These are phyloP conservation scores for Boletus fagicola DNA, from an alignment of 768 basidiomycete species.

Conservation along the genomic window DNA sequence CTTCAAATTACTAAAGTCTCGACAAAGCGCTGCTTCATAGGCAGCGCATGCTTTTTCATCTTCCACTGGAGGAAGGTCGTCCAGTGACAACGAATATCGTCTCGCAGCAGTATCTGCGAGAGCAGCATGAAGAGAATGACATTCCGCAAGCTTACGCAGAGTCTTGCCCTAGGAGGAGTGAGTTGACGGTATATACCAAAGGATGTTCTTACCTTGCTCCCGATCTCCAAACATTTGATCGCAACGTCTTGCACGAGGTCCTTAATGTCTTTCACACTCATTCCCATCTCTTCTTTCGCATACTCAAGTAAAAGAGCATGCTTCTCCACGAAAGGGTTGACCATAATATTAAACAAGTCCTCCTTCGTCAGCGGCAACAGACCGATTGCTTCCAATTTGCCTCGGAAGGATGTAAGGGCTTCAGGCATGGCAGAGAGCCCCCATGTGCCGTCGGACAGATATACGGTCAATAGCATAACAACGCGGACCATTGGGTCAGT, in stretches of 20 bases:
- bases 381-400: constrained; percentile 54
- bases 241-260: constrained; percentile 59
- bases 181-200: constrained; percentile 8
- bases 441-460: constrained; percentile 38
- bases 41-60: constrained; percentile 43
- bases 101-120: constrained; percentile 48
- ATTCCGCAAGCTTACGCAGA: constrained; percentile 54
- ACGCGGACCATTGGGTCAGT: constrained; percentile 58
- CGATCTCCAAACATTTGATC: constrained; percentile 55
- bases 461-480: constrained; percentile 71
- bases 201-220: constrained; percentile 42
- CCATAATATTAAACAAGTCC: constrained; percentile 61
- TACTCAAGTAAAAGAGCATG: constrained; percentile 52
- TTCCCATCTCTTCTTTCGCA: constrained; percentile 41
- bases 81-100: constrained; percentile 51
- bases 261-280: constrained; percentile 42
- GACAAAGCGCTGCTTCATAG: constrained; percentile 54
- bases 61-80: constrained; percentile 55
- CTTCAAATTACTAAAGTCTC: constrained; percentile 45
- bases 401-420: constrained; percentile 36
- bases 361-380: constrained; percentile 54
- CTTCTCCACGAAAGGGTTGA: constrained; percentile 69
- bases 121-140: constrained; percentile 42
- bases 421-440: constrained; percentile 29
- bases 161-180: constrained; percentile 56